phyloP scores from a whole-genome alignment of 1,284 basidiomycete genomes.

The Porogramme epimiltina region DNA sequence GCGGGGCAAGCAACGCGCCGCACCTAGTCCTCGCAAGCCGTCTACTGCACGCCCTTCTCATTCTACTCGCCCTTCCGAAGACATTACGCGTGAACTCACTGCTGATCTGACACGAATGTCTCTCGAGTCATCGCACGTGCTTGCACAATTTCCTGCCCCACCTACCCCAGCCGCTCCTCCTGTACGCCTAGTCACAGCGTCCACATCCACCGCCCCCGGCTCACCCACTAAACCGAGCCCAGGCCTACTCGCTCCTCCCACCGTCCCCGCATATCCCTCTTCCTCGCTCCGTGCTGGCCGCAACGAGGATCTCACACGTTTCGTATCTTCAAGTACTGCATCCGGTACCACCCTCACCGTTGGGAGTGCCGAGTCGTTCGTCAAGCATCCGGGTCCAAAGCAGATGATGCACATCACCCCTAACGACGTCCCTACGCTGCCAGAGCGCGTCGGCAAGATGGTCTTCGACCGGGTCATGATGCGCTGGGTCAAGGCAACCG shows the following conservation, averaged over 20 bases:
- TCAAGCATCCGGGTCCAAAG: slow-evolving; percentile 80
- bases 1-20: slow-evolving; percentile 22
- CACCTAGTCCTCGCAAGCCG: slow-evolving; percentile 31
- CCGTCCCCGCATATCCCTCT: slow-evolving; percentile 46
- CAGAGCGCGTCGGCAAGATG: slow-evolving; percentile 85
- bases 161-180: slow-evolving; percentile 15
- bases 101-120: slow-evolving; percentile 26
- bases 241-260: slow-evolving; percentile 24
- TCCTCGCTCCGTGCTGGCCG: slow-evolving; percentile 51
- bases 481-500: slow-evolving; percentile 78
- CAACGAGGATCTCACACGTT: slow-evolving; percentile 80
- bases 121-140: slow-evolving; percentile 28
- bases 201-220: slow-evolving; percentile 24
- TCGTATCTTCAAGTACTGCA: slow-evolving; percentile 80
- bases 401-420: slow-evolving; percentile 81
- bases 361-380: slow-evolving; percentile 75
- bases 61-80: slow-evolving; percentile 25
- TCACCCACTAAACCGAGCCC: slow-evolving; percentile 19
- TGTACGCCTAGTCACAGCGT: slow-evolving; percentile 28
- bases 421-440: slow-evolving; percentile 71
- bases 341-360: slow-evolving; percentile 75
- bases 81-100: slow-evolving; percentile 33
- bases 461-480: slow-evolving; percentile 78
- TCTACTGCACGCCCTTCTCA: not conserved
- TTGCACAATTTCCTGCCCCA: slow-evolving; percentile 34